Percentiles rank a stretch among this genome's conserved stretches.
Conservation (phyloP, 345 rosid species). For the Eutrema japonicum region DNA sequence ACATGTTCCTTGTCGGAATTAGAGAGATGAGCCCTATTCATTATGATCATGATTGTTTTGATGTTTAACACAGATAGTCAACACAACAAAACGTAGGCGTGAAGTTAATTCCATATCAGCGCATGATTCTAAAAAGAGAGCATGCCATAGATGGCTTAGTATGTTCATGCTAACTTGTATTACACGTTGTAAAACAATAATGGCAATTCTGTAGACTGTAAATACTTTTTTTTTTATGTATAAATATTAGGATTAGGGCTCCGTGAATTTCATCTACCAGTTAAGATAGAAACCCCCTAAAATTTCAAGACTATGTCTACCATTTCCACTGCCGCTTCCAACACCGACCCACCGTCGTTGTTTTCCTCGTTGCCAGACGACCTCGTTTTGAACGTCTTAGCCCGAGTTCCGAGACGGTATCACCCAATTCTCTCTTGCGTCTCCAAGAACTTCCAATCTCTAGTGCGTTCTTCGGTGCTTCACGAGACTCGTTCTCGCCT, state of each 20-base stretch:
- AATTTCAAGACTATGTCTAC: background rate
- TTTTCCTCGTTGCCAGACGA: too few relatives aligned
- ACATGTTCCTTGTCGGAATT: too few relatives aligned
- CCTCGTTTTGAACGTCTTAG: conserved; percentile 27
- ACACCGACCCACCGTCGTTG: background rate
- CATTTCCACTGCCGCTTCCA: background rate
- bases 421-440: conserved; percentile 63
- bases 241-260: too few relatives aligned
- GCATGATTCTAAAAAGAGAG: conserved; percentile 88
- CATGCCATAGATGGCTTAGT: conserved; percentile 44
- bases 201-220: too few relatives aligned
- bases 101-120: conserved; percentile 94
- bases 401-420: conserved; percentile 57
- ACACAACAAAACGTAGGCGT: conserved; percentile 87
- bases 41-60: conserved; percentile 41
- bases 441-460: conserved; percentile 54
- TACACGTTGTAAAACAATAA: too few relatives aligned
- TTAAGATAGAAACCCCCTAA: too few relatives aligned
- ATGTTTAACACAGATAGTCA: conserved; percentile 94
- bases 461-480: conserved; percentile 54
- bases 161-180: too few relatives aligned
- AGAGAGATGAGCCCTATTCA: too few relatives aligned
- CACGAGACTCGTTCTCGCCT: conserved; percentile 56
- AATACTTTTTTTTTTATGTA: too few relatives aligned
- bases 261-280: too few relatives aligned